Conservation (phyloP, 176 grass and related monocot genomes). For the Aegilops tauschii region DNA sequence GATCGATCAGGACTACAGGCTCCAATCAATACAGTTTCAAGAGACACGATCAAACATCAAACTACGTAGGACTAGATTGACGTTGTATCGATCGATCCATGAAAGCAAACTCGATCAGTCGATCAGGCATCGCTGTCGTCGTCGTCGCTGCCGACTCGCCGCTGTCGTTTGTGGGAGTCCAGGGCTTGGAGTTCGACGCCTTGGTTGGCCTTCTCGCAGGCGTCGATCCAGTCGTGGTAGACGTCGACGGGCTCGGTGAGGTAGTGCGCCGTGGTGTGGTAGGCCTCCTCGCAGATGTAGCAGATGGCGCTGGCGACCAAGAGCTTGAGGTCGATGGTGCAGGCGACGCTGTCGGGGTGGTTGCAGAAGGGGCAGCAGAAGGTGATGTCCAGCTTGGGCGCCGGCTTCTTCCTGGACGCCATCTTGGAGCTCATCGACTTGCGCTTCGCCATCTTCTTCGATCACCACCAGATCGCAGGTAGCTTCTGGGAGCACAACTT, state of each 20-base stretch:
- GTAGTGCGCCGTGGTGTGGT: constrained; percentile 17
- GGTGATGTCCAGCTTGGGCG: constrained; percentile 19
- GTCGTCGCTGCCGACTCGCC: too few species aligned
- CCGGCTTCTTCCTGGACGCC: background rate
- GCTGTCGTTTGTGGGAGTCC: background rate
- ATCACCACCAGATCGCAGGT: too few species aligned
- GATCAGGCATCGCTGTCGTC: background rate
- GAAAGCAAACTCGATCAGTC: too few species aligned
- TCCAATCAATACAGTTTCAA: too few species aligned
- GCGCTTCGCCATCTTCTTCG: background rate
- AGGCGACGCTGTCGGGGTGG: constrained; percentile 10
- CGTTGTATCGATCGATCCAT: too few species aligned
- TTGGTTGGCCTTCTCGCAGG: constrained; percentile 13
- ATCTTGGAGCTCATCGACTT: constrained; percentile 14
- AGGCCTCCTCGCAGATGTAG: constrained; percentile 5
- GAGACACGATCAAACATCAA: too few species aligned
- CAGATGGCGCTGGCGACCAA: constrained; percentile 4
- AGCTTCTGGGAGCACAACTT: too few species aligned
- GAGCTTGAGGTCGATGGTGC: constrained; percentile 30
- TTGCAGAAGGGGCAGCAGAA: constrained; percentile 41
- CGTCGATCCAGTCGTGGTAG: constrained; percentile 42
- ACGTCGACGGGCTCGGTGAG: constrained; percentile 22
- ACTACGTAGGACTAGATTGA: too few species aligned
- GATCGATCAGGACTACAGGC: too few species aligned
- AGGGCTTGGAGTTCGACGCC: background rate